Percentiles rank a stretch among this genome's conserved stretches.
Evolutionary conservation across 805 yeast species (phyloP).

Genomic region (Wickerhamiella azymoides): DNA sequence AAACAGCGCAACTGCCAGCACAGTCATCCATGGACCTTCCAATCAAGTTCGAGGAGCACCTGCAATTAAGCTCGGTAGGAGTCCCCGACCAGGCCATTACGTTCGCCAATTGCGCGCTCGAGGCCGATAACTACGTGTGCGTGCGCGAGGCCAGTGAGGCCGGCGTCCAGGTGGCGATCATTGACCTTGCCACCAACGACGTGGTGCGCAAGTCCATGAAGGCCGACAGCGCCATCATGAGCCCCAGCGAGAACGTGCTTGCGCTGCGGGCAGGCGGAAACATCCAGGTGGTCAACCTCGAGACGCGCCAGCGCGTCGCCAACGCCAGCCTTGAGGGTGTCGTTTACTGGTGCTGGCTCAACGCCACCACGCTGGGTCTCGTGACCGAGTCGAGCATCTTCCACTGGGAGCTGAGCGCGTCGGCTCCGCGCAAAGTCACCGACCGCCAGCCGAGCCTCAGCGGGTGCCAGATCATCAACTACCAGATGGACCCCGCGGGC

Average conservation of each 20-base stretch:
- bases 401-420: slow-evolving; percentile 65
- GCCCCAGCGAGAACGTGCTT: slow-evolving; percentile 71
- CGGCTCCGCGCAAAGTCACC: slow-evolving; percentile 70
- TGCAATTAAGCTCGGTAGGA: slow-evolving; percentile 76
- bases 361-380: slow-evolving; percentile 58
- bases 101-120: slow-evolving; percentile 87
- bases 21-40: slow-evolving; percentile 52
- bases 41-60: slow-evolving; percentile 90
- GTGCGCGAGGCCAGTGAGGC: slow-evolving; percentile 31
- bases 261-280: slow-evolving; percentile 95
- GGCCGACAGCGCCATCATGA: slow-evolving; percentile 96
- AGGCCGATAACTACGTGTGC: slow-evolving; percentile 82
- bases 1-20: not conserved
- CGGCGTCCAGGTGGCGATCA: slow-evolving; percentile 75
- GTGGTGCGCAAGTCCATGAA: slow-evolving; percentile 85
- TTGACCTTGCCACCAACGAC: slow-evolving; percentile 66
- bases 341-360: slow-evolving; percentile 91
- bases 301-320: slow-evolving; percentile 76
- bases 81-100: slow-evolving; percentile 75
- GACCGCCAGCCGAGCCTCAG: slow-evolving; percentile 65
- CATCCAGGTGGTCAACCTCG: slow-evolving; percentile 77
- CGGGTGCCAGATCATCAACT: slow-evolving; percentile 79
- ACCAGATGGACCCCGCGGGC: slow-evolving; percentile 62
- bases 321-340: slow-evolving; percentile 76
- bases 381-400: slow-evolving; percentile 65